Evolutionary conservation across 495 filamentous ascomycete genomes (phyloP), one percentile per base, ranked within the genome.

Genomic region (Penicillium angulare): DNA sequence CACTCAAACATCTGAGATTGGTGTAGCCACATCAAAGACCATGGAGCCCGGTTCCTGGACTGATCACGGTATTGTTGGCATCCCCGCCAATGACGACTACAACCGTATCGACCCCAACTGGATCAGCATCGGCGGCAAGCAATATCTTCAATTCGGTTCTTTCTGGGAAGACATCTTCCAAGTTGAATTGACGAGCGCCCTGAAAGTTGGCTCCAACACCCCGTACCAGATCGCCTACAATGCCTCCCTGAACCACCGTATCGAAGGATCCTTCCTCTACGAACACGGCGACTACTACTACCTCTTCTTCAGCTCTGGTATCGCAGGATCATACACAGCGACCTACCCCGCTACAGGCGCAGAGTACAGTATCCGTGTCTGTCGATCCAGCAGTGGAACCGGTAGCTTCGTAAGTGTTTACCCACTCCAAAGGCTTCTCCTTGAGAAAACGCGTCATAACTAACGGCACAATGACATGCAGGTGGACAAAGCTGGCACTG

Each of bases 41-140:
- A 65, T 90, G 65, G 79, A 86, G 18, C 57, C 67, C 0, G 83
- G 80, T 31, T 77, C 75, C 21, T 91, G 86, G 79, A 80, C 73
- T 8, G 73, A 76, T 52, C 70, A 71, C 31, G 73, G 73, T 41
- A 46, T 61, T 10, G 76, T 79, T 2, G 84, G 83, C 2, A 64
- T 87, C 36, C 43, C 61, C 3, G 82, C 79, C 7, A 64, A 66
- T 24, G 29, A 69, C 2, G 64, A 61, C 43, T 88, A 85, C 72
- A 89, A 90, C 59, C 79, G 85, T 29, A 90, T 91, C 52, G 87
- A 91, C 59, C 66, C 76, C 3, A 86, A 86, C 65, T 72, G 86
- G 29, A 67, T 87, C 57, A 69, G 57, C 12, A 63, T 71, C 10
- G 68, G 63, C 26, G 72, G 69, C 43, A 62, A 61, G 5, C 73